Conservation (phyloP, 257 asterid genomes). For the Mitragyna speciosa region DNA sequence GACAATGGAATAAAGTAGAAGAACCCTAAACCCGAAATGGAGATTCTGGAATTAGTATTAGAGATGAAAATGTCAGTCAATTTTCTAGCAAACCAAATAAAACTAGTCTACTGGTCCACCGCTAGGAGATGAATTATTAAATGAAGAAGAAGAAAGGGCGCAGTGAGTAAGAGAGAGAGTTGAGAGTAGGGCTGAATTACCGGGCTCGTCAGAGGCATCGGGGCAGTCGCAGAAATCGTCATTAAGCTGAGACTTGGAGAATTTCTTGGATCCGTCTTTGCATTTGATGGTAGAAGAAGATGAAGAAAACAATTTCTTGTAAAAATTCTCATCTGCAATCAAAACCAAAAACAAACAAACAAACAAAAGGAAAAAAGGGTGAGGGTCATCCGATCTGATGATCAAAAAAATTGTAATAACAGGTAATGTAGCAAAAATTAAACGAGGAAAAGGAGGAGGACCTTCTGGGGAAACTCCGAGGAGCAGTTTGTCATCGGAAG, state of each 20-base stretch:
- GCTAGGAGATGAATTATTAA: too few relatives aligned
- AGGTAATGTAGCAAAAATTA: too few relatives aligned
- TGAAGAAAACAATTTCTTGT: slow-evolving; percentile 41
- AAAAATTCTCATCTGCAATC: slow-evolving; percentile 69
- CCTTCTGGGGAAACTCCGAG: slow-evolving; percentile 77
- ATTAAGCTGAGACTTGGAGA: slow-evolving; percentile 70
- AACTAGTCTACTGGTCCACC: too few relatives aligned
- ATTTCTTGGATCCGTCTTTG: slow-evolving; percentile 74
- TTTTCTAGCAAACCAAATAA: too few relatives aligned
- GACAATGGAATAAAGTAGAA: too few relatives aligned
- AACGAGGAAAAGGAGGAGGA: neutral
- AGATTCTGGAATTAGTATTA: too few relatives aligned
- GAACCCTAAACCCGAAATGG: too few relatives aligned
- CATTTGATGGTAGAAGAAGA: slow-evolving; percentile 61
- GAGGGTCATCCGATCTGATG: neutral
- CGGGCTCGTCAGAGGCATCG: slow-evolving; percentile 99
- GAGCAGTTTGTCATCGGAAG: slow-evolving; percentile 29
- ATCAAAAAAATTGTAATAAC: too few relatives aligned
- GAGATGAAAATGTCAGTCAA: too few relatives aligned
- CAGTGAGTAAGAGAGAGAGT: neutral
- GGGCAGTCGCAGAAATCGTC: slow-evolving; percentile 95
- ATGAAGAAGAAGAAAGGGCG: too few relatives aligned
- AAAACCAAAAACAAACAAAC: neutral
- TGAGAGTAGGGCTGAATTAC: slow-evolving; percentile 31
- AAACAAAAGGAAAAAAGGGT: too few relatives aligned